Percentiles rank a stretch among this genome's conserved stretches.
phyloP scores from a whole-genome alignment of 2,329 filamentous ascomycete genomes.

The Venturia aucupariae region DNA sequence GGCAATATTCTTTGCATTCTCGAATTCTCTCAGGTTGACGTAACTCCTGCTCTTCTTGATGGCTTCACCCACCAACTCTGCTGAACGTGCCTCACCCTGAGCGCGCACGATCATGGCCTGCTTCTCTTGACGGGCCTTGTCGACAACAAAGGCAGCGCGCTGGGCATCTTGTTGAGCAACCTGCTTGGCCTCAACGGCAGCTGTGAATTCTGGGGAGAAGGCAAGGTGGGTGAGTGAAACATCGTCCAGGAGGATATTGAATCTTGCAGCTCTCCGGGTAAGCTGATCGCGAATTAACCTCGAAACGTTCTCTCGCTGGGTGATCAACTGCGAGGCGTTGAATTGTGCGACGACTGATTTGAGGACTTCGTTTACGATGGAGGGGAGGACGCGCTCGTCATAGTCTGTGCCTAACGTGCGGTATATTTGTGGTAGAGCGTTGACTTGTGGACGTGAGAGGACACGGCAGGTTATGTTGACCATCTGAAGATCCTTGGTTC shows the following conservation, averaged over 20 bases:
- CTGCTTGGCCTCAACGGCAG: slow-evolving; percentile 60
- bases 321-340: slow-evolving; percentile 97
- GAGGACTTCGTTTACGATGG: slow-evolving; percentile 98
- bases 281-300: slow-evolving; percentile 87
- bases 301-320: slow-evolving; percentile 95
- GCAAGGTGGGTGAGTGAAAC: slow-evolving; percentile 79
- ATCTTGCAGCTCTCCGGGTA: slow-evolving; percentile 79
- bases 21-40: slow-evolving; percentile 93
- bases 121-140: slow-evolving; percentile 99
- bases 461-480: slow-evolving; percentile 99
- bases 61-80: slow-evolving; percentile 94
- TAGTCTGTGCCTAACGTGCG: slow-evolving; percentile 91
- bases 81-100: slow-evolving; percentile 96
- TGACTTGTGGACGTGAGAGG: slow-evolving; percentile 78
- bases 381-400: slow-evolving; percentile 94
- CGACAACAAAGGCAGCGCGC: slow-evolving; percentile 91
- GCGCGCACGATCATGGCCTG: slow-evolving; percentile 97
- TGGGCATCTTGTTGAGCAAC: slow-evolving; percentile 85
- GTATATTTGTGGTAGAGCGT: slow-evolving; percentile 92
- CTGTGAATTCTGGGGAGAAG: slow-evolving; percentile 61
- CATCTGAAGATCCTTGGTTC: slow-evolving; percentile 99
- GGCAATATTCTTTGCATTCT: slow-evolving; percentile 90
- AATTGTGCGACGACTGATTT: slow-evolving; percentile 98
- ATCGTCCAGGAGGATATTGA: slow-evolving; percentile 96
- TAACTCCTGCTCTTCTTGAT: slow-evolving; percentile 99